These are phyloP conservation scores for Rosellinia necatrix DNA, from an alignment of 2,329 filamentous ascomycete species.

Conservation along the genomic window DNA sequence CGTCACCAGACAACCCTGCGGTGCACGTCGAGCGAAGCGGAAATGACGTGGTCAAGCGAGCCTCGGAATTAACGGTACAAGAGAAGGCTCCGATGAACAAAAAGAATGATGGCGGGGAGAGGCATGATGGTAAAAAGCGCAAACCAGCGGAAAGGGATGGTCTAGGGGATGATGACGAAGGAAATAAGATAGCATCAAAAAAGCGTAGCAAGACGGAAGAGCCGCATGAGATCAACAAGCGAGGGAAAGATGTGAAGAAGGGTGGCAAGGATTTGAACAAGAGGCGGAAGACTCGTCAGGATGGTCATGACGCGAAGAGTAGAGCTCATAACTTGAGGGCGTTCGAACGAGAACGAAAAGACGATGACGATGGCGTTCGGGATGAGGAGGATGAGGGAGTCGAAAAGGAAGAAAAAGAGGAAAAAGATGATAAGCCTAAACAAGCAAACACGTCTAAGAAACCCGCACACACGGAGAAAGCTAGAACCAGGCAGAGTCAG, in stretches of 20 bases:
- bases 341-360: conserved; percentile 28
- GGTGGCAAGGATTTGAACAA: conserved; percentile 38
- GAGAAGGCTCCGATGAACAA: conserved; percentile 42
- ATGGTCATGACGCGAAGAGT: conserved; percentile 31
- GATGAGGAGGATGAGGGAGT: conserved; percentile 35
- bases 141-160: conserved; percentile 21
- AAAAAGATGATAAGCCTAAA: conserved; percentile 19
- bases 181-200: not conserved
- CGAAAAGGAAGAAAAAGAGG: not conserved
- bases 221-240: conserved; percentile 25
- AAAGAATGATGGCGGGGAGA: conserved; percentile 14
- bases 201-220: conserved; percentile 6
- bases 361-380: conserved; percentile 9
- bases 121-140: conserved; percentile 25
- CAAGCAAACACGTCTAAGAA: conserved; percentile 9
- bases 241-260: conserved; percentile 35
- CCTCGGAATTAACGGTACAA: conserved; percentile 63
- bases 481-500: not conserved
- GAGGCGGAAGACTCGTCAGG: conserved; percentile 35
- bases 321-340: conserved; percentile 20
- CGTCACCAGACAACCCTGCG: conserved; percentile 63
- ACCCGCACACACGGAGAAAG: conserved; percentile 6
- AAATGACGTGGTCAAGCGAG: conserved; percentile 68
- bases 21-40: conserved; percentile 62
- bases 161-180: conserved; percentile 3